Evolutionary conservation across 1,284 basidiomycete species (phyloP), one percentile per base, ranked within the genome.

Genomic region (Polyporus tsugae): DNA sequence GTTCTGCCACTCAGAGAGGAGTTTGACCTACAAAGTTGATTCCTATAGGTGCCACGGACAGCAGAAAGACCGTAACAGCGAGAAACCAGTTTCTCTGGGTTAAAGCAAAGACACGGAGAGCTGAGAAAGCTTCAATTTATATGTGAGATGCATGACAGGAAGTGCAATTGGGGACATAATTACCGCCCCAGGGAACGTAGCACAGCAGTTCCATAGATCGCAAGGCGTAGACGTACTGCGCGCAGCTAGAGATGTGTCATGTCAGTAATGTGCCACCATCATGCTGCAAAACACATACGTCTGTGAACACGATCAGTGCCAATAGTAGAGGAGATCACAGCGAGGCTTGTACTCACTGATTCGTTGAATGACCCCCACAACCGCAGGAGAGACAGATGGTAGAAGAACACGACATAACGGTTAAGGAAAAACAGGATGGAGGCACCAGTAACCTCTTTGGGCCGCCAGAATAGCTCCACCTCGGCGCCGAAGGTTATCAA

Each of bases 91-190:
- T 33, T 13, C 63, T 41, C 11, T 60, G 42, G 35, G 39, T 62
- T 33, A 68, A 41, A 17, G 67, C 67, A 38, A 60, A 61, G 2
- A 62, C 67, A 5, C 67, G 67, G n/a, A 68, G 60, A 7, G 59
- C 67, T 4, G 67, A 68, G 63, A 68, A 65, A 2, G 60, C 67
- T 68, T 39, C 6, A 38, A 13, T 7, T 13, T 9, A 1, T 9
- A 17, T 19, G 17, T 42, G 9, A 35, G 36, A 7, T n/a, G 15
- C 13, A 63, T 1, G 9, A 29, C 29, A 29, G 15, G 46, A 36
- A 19, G 25, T n/a, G 42, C 6, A 33, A 62, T 15, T 38, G 6
- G 57, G 17, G 11, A 29, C 7, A 35, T 9, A 1, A 46, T 2
- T n/a, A 63, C 62, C 52, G n/a, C 35, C 62, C 62, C 62, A 63